Conservation (phyloP, 768 basidiomycete species). For the Coprinopsis sp. region DNA sequence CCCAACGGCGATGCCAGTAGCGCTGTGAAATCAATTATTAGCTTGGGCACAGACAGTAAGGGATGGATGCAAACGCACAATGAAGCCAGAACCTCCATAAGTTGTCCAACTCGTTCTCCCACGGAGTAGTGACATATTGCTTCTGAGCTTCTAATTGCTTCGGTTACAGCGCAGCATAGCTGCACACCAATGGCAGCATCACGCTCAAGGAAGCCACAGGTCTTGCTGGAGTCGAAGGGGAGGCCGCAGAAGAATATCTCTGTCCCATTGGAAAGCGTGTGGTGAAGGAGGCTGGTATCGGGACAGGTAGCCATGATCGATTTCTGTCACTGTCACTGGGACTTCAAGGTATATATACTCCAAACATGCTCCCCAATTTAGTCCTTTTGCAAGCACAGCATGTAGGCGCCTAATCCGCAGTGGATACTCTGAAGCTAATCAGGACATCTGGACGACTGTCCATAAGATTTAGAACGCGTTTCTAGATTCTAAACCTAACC, state of each 20-base stretch:
- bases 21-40: not conserved
- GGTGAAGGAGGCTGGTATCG: not conserved
- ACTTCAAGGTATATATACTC: too few relatives aligned
- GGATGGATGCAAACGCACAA: not conserved
- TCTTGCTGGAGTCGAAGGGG: not conserved
- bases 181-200: not conserved
- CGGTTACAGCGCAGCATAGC: not conserved
- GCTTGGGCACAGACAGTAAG: not conserved
- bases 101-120: not conserved
- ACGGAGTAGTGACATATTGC: not conserved
- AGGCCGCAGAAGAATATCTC: not conserved
- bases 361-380: too few relatives aligned
- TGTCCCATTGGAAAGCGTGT: not conserved
- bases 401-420: too few relatives aligned
- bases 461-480: too few relatives aligned
- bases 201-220: not conserved
- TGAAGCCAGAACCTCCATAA: not conserved
- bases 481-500: too few relatives aligned
- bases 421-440: too few relatives aligned
- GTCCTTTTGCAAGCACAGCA: too few relatives aligned
- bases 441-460: too few relatives aligned
- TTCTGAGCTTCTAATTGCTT: not conserved
- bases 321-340: too few relatives aligned
- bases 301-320: not conserved
- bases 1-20: not conserved